phyloP scores from a whole-genome alignment of 2,329 filamentous ascomycete genomes.

The Trichoderma semiorbis region DNA sequence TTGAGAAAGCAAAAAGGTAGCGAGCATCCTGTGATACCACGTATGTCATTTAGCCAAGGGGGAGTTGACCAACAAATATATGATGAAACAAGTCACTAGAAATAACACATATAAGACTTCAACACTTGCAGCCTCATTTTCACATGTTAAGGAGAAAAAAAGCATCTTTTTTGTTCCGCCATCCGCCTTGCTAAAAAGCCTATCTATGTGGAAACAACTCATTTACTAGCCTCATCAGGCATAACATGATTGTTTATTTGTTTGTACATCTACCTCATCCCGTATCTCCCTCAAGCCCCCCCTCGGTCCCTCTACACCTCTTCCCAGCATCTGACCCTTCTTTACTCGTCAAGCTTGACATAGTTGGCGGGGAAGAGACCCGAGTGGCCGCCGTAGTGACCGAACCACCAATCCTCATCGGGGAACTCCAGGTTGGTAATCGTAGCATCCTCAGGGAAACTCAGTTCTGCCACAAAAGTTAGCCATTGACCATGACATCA shows the following conservation, averaged over 20 bases:
- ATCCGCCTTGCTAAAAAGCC: background rate
- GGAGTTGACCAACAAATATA: background rate
- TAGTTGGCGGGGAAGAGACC: constrained; percentile 83
- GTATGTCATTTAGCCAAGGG: background rate
- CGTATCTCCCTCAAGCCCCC: background rate
- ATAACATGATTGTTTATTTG: constrained; percentile 10
- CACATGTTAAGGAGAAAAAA: background rate
- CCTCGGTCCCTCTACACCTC: background rate
- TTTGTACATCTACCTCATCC: constrained; percentile 11
- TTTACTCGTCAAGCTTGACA: constrained; percentile 52
- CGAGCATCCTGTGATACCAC: background rate
- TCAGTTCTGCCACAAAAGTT: constrained; percentile 53
- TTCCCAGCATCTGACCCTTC: background rate
- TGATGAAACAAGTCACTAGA: background rate
- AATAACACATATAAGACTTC: background rate
- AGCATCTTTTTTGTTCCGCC: background rate
- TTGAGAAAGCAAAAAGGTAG: background rate
- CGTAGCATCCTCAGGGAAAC: constrained; percentile 84
- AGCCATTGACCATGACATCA: constrained; percentile 17
- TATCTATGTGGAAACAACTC: background rate
- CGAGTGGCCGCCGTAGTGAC: constrained; percentile 71
- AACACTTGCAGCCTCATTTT: background rate
- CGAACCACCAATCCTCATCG: constrained; percentile 98
- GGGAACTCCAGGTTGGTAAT: constrained; percentile 88
- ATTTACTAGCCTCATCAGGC: constrained; percentile 2